phyloP scores from a whole-genome alignment of 1,284 basidiomycete species.

The Ganoderma meredithae region DNA sequence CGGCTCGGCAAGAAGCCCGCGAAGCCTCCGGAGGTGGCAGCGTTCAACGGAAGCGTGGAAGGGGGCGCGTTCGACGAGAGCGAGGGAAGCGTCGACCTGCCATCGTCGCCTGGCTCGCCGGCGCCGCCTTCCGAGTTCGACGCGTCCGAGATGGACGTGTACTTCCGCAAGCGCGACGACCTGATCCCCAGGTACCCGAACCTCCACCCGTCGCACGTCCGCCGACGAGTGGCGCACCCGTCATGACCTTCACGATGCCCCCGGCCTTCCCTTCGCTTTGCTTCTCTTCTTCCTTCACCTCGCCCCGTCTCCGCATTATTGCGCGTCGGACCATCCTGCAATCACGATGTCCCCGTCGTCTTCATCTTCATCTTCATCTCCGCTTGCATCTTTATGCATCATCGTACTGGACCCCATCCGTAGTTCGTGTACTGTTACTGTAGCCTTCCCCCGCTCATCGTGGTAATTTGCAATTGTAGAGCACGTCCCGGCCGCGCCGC shows the following conservation, averaged over 20 bases:
- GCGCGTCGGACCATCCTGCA: slow-evolving; percentile 4
- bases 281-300: neutral
- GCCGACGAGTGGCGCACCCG: slow-evolving; percentile 38
- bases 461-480: slow-evolving; percentile 36
- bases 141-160: slow-evolving; percentile 77
- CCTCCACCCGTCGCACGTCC: slow-evolving; percentile 40
- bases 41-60: slow-evolving; percentile 16
- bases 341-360: neutral
- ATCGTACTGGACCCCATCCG: slow-evolving; percentile 13
- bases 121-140: slow-evolving; percentile 70
- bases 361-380: slow-evolving; percentile 1
- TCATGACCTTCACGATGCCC: slow-evolving; percentile 14
- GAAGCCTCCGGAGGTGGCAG: slow-evolving; percentile 43
- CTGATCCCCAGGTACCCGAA: slow-evolving; percentile 41
- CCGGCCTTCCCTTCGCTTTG: neutral
- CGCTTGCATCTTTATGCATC: slow-evolving; percentile 13
- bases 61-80: slow-evolving; percentile 20
- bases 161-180: slow-evolving; percentile 68
- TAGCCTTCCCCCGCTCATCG: slow-evolving; percentile 25
- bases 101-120: slow-evolving; percentile 43
- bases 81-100: slow-evolving; percentile 23
- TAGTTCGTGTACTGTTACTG: slow-evolving; percentile 32
- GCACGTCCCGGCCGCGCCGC: slow-evolving; percentile 23
- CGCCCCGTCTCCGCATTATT: neutral
- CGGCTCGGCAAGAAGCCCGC: slow-evolving; percentile 60